Conservation (phyloP, 352 stramenopile species). For the Phytophthora fragariaefolia region DNA sequence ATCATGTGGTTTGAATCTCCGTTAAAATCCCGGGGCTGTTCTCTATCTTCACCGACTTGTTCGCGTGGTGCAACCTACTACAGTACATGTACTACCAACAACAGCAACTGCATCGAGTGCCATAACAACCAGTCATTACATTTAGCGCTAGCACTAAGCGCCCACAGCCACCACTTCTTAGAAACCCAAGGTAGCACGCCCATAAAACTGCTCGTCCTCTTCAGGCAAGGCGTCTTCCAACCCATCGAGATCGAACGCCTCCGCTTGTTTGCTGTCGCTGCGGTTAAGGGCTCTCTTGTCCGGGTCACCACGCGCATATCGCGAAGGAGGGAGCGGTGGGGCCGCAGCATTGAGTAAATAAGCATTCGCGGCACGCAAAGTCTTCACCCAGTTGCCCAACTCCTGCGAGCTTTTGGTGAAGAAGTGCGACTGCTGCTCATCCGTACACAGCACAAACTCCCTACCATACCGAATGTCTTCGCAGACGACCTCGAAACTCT, state of each 20-base stretch:
- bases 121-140: conserved; percentile 48
- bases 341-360: conserved; percentile 60
- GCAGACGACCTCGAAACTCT: conserved; percentile 84
- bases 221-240: conserved; percentile 53
- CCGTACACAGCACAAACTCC: conserved; percentile 84
- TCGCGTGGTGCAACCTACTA: too few species aligned
- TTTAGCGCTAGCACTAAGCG: conserved; percentile 28
- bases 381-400: conserved; percentile 82
- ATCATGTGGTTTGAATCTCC: conserved; percentile 33
- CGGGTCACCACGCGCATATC: conserved; percentile 28
- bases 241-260: conserved; percentile 49
- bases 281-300: conserved; percentile 32
- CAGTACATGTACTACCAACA: too few species aligned
- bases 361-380: conserved; percentile 68
- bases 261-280: conserved; percentile 37
- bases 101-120: conserved; percentile 15
- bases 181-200: conserved; percentile 82
- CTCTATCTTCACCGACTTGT: too few species aligned
- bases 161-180: conserved; percentile 41
- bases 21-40: too few species aligned
- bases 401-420: conserved; percentile 79
- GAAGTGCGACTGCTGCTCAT: conserved; percentile 88
- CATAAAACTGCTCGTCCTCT: conserved; percentile 86
- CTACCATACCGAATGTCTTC: conserved; percentile 77
- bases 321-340: conserved; percentile 36